Conservation (phyloP, 2,329 filamentous ascomycete genomes). For the Colletotrichum aenigma region DNA sequence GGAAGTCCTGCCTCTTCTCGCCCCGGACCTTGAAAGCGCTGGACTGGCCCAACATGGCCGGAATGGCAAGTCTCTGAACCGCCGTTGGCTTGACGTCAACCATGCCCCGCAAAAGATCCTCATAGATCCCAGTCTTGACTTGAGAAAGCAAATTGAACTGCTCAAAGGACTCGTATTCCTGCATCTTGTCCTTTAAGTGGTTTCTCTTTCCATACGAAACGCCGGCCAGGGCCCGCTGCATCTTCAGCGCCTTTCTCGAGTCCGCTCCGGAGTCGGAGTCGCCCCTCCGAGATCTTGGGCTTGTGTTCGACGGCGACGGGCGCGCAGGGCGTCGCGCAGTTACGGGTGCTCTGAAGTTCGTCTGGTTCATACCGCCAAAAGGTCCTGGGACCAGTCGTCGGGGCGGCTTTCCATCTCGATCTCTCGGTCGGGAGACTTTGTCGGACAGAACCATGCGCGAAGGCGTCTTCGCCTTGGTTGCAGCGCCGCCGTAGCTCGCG, state of each 20-base stretch:
- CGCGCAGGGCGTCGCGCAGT: background rate
- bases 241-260: constrained; percentile 80
- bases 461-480: constrained; percentile 38
- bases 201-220: constrained; percentile 75
- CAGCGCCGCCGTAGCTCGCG: constrained; percentile 36
- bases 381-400: constrained; percentile 49
- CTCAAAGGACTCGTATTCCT: constrained; percentile 77
- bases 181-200: constrained; percentile 58
- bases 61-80: constrained; percentile 88
- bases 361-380: constrained; percentile 62
- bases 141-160: constrained; percentile 77
- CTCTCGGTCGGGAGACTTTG: constrained; percentile 46
- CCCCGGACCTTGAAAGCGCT: constrained; percentile 36
- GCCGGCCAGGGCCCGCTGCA: constrained; percentile 81
- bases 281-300: constrained; percentile 27
- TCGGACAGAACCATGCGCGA: constrained; percentile 65
- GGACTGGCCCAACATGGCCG: constrained; percentile 71
- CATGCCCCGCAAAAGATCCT: constrained; percentile 77
- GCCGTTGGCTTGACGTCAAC: constrained; percentile 82
- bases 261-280: constrained; percentile 25
- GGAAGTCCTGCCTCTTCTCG: constrained; percentile 58
- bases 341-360: constrained; percentile 42
- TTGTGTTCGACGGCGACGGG: constrained; percentile 33
- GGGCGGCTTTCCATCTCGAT: constrained; percentile 38
- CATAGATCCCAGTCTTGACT: constrained; percentile 72